These are phyloP conservation scores for Hypomontagnella monticulosa DNA, from an alignment of 495 filamentous ascomycete species.

Conservation along the genomic window DNA sequence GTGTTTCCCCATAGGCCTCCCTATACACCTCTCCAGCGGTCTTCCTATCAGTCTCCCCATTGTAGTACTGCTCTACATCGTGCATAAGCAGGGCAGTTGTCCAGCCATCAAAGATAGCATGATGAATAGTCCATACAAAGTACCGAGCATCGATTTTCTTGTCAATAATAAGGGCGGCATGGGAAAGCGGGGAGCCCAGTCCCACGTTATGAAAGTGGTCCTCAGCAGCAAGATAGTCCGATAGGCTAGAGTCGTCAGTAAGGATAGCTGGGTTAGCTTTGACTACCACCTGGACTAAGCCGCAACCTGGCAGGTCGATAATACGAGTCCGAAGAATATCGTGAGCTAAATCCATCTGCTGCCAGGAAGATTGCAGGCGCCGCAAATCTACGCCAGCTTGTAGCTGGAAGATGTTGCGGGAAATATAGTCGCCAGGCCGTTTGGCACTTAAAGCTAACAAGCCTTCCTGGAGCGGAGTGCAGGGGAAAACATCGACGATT, in stretches of 20 bases:
- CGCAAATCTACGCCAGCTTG: slow-evolving; percentile 47
- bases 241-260: neutral
- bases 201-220: too few species aligned
- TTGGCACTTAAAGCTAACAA: neutral
- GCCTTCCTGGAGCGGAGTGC: slow-evolving; percentile 4
- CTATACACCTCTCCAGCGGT: neutral
- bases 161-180: neutral
- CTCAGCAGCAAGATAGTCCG: too few species aligned
- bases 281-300: neutral
- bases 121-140: slow-evolving; percentile 70
- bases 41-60: neutral
- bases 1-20: too few species aligned
- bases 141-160: neutral
- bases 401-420: slow-evolving; percentile 51
- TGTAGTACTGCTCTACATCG: slow-evolving; percentile 51
- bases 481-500: slow-evolving; percentile 3
- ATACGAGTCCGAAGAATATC: slow-evolving; percentile 39
- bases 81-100: slow-evolving; percentile 59
- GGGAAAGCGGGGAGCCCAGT: neutral
- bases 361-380: slow-evolving; percentile 55
- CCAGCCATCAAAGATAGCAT: slow-evolving; percentile 75
- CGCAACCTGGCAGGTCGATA: slow-evolving; percentile 6
- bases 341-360: slow-evolving; percentile 6
- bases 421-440: slow-evolving; percentile 6
- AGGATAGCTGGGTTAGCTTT: neutral